Conservation (phyloP, 2,329 filamentous ascomycete genomes). For the Penicillium sclerotiorum region DNA sequence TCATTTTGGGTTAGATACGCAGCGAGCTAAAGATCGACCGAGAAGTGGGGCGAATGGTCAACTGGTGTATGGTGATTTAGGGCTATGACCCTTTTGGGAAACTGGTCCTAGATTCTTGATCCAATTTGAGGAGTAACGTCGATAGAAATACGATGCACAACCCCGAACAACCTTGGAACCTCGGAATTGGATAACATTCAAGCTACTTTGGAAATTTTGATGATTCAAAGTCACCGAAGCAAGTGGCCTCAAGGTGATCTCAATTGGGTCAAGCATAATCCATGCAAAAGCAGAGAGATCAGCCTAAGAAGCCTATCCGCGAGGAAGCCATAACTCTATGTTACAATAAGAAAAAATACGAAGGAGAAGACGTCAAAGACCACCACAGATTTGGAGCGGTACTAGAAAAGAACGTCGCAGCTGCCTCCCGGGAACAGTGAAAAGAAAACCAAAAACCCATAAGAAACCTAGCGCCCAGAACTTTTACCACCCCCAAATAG, state of each 20-base stretch:
- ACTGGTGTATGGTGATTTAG: too few species aligned
- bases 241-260: not conserved
- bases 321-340: slow-evolving; percentile 25
- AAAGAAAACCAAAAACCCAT: slow-evolving; percentile 11
- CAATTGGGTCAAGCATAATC: not conserved
- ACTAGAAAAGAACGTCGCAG: slow-evolving; percentile 17
- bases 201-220: too few species aligned
- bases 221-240: not conserved
- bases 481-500: slow-evolving; percentile 22
- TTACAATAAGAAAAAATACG: slow-evolving; percentile 15
- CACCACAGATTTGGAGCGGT: slow-evolving; percentile 5
- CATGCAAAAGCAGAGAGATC: not conserved
- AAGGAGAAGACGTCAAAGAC: slow-evolving; percentile 2
- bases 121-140: too few species aligned
- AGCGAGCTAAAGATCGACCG: too few species aligned
- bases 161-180: too few species aligned
- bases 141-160: too few species aligned
- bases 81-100: too few species aligned
- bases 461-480: slow-evolving; percentile 21
- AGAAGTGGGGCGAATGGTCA: too few species aligned
- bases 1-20: too few species aligned
- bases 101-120: too few species aligned
- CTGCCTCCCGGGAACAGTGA: slow-evolving; percentile 12
- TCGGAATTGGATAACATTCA: too few species aligned
- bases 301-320: slow-evolving; percentile 14